Conservation (phyloP, 164 flowering plant species). For the Nymphaea thermarum region DNA sequence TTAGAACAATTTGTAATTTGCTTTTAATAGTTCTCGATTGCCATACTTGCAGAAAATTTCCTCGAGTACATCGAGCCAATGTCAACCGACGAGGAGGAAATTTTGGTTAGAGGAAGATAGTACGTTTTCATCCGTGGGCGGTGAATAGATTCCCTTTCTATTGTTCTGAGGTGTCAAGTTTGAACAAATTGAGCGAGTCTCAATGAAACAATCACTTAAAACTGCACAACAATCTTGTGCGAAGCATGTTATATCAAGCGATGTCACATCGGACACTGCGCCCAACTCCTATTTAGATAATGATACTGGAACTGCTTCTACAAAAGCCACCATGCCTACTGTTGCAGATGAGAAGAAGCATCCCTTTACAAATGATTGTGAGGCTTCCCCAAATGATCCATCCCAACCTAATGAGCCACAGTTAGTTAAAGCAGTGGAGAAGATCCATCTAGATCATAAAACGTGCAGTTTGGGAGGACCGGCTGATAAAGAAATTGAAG, state of each 20-base stretch:
- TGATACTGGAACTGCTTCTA: not conserved
- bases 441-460: slow-evolving; percentile 13
- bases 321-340: not conserved
- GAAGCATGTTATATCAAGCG: not conserved
- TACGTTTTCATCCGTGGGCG: not conserved
- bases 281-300: not conserved
- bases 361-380: not conserved
- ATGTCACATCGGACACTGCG: not conserved
- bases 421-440: not conserved
- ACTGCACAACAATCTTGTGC: not conserved
- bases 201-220: not conserved
- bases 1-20: not conserved
- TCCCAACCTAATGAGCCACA: not conserved
- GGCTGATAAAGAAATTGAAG: slow-evolving; percentile 46
- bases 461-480: slow-evolving; percentile 22
- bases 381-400: slow-evolving; percentile 7
- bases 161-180: not conserved
- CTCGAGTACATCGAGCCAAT: not conserved
- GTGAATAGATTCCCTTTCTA: not conserved
- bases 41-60: not conserved
- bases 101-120: not conserved
- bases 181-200: not conserved
- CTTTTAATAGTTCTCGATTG: not conserved
- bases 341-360: not conserved
- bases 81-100: not conserved